phyloP scores from a whole-genome alignment of 352 stramenopile genomes.

The Globisporangium polare region DNA sequence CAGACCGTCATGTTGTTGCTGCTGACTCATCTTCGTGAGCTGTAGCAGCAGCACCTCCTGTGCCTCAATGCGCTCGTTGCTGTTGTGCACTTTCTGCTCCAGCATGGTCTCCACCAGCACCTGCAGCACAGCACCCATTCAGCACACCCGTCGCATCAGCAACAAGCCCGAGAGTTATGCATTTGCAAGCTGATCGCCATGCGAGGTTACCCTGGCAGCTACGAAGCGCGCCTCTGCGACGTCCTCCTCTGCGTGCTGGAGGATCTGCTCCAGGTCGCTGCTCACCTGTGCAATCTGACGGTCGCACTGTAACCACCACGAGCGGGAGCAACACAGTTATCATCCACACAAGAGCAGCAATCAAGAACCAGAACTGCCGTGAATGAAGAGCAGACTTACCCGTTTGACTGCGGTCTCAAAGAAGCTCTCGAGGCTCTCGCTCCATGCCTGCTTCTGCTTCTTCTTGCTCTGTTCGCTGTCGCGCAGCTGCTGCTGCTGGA shows the following conservation, averaged over 20 bases:
- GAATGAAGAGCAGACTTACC: not conserved
- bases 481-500: slow-evolving; percentile 14
- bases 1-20: not conserved
- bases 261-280: slow-evolving; percentile 40
- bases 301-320: slow-evolving; percentile 35
- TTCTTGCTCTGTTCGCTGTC: slow-evolving; percentile 18
- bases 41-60: slow-evolving; percentile 28
- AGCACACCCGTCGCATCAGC: not conserved
- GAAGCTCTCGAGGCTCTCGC: slow-evolving; percentile 28
- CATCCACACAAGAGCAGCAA: not conserved
- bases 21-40: slow-evolving; percentile 3
- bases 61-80: slow-evolving; percentile 28
- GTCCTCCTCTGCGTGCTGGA: slow-evolving; percentile 40
- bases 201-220: slow-evolving; percentile 33
- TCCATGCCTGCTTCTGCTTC: slow-evolving; percentile 14
- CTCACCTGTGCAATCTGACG: slow-evolving; percentile 33
- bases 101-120: slow-evolving; percentile 54
- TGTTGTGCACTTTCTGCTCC: slow-evolving; percentile 55
- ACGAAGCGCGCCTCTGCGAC: slow-evolving; percentile 39
- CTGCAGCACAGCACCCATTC: slow-evolving; percentile 9
- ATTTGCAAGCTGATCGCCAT: too few species aligned
- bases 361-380: not conserved
- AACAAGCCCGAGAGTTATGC: not conserved
- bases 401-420: slow-evolving; percentile 28
- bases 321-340: not conserved